A percentile compares a stretch with the other conserved stretches of the same genome.
Evolutionary conservation across 2,329 filamentous ascomycete genomes (phyloP).

Genomic region (Stagonosporopsis cucurbitacearum): DNA sequence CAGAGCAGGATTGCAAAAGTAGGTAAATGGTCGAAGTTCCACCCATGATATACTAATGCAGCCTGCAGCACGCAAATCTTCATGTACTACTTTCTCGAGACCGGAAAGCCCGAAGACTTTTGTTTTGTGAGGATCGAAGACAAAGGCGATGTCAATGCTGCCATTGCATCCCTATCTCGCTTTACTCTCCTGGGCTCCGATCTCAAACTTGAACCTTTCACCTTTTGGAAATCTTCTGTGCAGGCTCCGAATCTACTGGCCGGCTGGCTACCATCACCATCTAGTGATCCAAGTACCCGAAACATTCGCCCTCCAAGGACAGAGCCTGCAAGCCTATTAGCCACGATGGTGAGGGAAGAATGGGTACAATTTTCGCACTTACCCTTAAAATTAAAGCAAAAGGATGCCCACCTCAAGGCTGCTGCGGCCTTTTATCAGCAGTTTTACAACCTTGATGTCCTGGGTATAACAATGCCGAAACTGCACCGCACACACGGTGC

Average conservation of each 20-base stretch:
- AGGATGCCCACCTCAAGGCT: not conserved
- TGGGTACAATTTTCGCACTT: not conserved
- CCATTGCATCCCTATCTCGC: not conserved
- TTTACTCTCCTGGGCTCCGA: not conserved
- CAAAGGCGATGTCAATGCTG: not conserved
- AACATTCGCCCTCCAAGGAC: not conserved
- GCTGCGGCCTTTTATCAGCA: not conserved
- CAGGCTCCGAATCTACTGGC: not conserved
- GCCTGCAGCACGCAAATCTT: not conserved
- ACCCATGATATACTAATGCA: not conserved
- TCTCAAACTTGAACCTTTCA: not conserved
- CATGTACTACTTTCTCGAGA: not conserved
- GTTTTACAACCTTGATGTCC: constrained; percentile 2
- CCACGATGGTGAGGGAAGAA: not conserved
- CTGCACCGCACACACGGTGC: not conserved
- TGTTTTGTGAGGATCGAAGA: not conserved
- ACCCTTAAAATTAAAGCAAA: not conserved
- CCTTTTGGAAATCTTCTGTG: not conserved
- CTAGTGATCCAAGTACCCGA: not conserved
- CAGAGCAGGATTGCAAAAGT: not conserved
- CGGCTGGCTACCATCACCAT: constrained; percentile 7
- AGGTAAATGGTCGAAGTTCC: not conserved
- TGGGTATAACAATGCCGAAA: not conserved
- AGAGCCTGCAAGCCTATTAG: not conserved
- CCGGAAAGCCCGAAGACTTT: not conserved